Conservation (phyloP, 352 stramenopile genomes). For the Halophytophthora batemanensis region DNA sequence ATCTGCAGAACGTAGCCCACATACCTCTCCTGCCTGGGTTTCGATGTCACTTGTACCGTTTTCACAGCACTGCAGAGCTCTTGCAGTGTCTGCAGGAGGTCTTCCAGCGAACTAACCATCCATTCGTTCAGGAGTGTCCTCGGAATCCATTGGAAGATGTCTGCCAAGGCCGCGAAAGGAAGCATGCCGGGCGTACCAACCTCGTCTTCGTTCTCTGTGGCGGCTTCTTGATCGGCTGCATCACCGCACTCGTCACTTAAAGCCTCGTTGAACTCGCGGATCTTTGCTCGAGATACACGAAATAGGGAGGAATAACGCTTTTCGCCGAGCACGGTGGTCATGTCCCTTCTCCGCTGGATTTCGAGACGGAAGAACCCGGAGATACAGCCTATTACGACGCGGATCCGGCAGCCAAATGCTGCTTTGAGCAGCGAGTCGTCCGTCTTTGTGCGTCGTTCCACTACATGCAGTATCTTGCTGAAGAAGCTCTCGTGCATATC, state of each 20-base stretch:
- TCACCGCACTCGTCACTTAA: slow-evolving; percentile 1
- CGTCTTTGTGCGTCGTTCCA: slow-evolving; percentile 2
- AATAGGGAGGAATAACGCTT: slow-evolving; percentile 55
- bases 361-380: slow-evolving; percentile 54
- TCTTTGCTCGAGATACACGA: slow-evolving; percentile 33
- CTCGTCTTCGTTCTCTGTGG: slow-evolving; percentile 7
- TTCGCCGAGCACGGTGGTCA: slow-evolving; percentile 27
- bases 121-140: slow-evolving; percentile 46
- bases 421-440: slow-evolving; percentile 5
- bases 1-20: slow-evolving; percentile 22
- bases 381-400: slow-evolving; percentile 33
- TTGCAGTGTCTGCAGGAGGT: slow-evolving; percentile 38
- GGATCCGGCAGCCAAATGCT: slow-evolving; percentile 23
- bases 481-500: slow-evolving; percentile 41
- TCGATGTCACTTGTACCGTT: background rate
- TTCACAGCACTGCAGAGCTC: slow-evolving; percentile 27
- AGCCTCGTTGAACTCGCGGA: slow-evolving; percentile 45
- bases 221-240: slow-evolving; percentile 4
- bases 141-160: slow-evolving; percentile 41
- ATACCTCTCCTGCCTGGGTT: slow-evolving; percentile 4
- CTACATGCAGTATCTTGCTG: slow-evolving; percentile 27
- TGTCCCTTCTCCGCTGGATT: slow-evolving; percentile 33
- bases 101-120: slow-evolving; percentile 44
- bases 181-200: slow-evolving; percentile 1
- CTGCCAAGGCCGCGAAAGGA: slow-evolving; percentile 22